These are phyloP conservation scores for Dunaliella primolecta DNA, from an alignment of 139 green algal genomes.

Conservation along the genomic window DNA sequence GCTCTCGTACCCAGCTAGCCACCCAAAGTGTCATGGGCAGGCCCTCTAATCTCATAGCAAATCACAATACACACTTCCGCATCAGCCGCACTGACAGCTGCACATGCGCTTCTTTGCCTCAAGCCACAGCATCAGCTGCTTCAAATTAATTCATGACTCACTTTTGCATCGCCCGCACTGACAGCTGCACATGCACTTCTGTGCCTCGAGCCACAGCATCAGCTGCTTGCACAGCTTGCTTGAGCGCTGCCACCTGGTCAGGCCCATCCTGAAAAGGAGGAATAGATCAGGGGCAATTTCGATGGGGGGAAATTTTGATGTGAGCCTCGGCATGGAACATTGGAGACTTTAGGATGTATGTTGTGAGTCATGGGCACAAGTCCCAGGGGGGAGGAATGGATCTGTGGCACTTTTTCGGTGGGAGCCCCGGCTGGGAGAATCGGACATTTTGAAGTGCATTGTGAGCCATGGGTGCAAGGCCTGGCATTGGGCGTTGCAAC, in stretches of 20 bases:
- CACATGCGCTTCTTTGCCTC: background rate
- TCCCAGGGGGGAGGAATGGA: too few relatives aligned
- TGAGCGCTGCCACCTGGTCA: background rate
- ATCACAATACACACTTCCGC: background rate
- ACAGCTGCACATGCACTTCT: background rate
- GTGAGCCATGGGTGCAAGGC: too few relatives aligned
- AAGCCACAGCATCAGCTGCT: background rate
- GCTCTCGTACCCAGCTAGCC: background rate
- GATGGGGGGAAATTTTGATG: too few relatives aligned
- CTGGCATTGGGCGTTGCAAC: too few relatives aligned
- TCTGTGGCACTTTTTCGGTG: too few relatives aligned
- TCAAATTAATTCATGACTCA: background rate
- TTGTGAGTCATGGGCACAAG: too few relatives aligned
- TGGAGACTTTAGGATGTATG: too few relatives aligned
- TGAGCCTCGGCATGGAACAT: too few relatives aligned
- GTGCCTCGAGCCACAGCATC: background rate
- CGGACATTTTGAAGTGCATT: too few relatives aligned
- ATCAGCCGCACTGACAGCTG: background rate
- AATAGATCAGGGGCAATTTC: too few relatives aligned
- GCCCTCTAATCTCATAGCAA: background rate
- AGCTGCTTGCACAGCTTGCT: background rate
- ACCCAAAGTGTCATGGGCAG: background rate
- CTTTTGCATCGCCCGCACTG: background rate
- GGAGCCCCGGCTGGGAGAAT: too few relatives aligned
- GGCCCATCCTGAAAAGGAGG: too few relatives aligned